Base-by-base conservation (phyloP, 129 eudicot species). In the Arctium minus region DNA sequence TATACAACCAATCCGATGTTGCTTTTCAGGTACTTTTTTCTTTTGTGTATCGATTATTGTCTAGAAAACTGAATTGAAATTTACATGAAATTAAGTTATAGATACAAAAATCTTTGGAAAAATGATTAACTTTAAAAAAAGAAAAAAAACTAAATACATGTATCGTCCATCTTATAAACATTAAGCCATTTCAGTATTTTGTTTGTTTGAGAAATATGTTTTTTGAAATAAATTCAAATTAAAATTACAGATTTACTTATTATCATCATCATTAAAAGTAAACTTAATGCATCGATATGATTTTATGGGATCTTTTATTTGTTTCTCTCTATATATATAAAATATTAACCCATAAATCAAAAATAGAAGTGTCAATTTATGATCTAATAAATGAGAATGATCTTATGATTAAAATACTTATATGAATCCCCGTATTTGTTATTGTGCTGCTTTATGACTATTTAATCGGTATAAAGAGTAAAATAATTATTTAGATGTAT, bases 1-100 rank as follows among this genome's bases (percentile, higher is more conserved):
- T 71, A 3, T 88, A 83, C 75, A 93, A 93, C 68, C 98, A 93
- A 81, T 85, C 98, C 73, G 62, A 79, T 37, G 90, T 93, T 74
- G 97, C 98, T 79, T 50, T 70, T 79, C 94, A 93, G 97, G 98
- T 89, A 36, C 2, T n/a, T 5, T 42, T 70, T 8, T 10, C 2
- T 70, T 83, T 37, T 22, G 3, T 60, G 10, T 44, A 62, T 68
- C 3, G 18, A 44, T 29, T 40, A 44, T 29, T 40, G 7, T 8
- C 46, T 68, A 30, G 29, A 60, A 60, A 60, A 60, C 68, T 60
- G 3, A 5, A 18, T 60, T 60, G 27, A 17, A 17, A 60, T 4
- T 60, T 5, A 60, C 8, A 60, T 60, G 9, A 60, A 60, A n/a
- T 2, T 56, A 0, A 56, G 67, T 15, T 5, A 56, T 1, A 4